Percentiles rank a stretch among this genome's conserved stretches.
Evolutionary conservation across 306 rosid species (phyloP).

Genomic region (Vachellia pachyceras): DNA sequence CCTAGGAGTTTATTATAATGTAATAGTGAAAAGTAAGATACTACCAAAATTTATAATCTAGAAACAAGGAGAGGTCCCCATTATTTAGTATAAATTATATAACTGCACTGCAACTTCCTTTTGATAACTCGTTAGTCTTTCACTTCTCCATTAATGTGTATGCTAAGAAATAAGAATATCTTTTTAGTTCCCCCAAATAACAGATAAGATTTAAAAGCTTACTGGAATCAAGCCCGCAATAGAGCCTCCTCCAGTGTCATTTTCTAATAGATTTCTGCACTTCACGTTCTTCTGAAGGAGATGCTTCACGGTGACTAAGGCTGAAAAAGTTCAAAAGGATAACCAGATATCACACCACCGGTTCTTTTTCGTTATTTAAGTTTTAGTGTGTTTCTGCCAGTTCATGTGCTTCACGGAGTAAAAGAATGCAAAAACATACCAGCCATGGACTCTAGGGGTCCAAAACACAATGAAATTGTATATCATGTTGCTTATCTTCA

Average conservation of each 20-base stretch:
- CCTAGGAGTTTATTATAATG: not conserved
- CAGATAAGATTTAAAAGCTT: conserved; percentile 40
- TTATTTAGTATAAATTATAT: not conserved
- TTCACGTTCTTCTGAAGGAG: conserved; percentile 89
- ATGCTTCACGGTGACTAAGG: conserved; percentile 85
- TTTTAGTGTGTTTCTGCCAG: not conserved
- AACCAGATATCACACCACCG: conserved; percentile 21
- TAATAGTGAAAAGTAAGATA: not conserved
- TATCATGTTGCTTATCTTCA: conserved; percentile 95
- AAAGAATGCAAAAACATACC: conserved; percentile 53
- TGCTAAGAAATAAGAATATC: not conserved
- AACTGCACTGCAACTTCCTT: not conserved
- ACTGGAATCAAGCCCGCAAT: conserved; percentile 85
- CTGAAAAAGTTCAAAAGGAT: conserved; percentile 55
- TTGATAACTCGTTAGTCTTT: not conserved
- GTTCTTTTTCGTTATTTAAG: not conserved
- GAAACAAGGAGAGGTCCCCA: not conserved
- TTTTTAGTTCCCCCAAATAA: conserved; percentile 7
- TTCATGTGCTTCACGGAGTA: not conserved
- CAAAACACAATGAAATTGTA: conserved; percentile 70
- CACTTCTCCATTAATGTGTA: not conserved
- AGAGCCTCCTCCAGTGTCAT: conserved; percentile 97
- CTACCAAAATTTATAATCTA: not conserved
- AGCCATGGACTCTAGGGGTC: conserved; percentile 89
- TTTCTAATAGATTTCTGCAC: conserved; percentile 94